Percentiles rank a stretch among this genome's conserved stretches.
These are phyloP conservation scores for Saccharomycopsis sp. DNA, from an alignment of 805 yeast genomes.

Conservation along the genomic window DNA sequence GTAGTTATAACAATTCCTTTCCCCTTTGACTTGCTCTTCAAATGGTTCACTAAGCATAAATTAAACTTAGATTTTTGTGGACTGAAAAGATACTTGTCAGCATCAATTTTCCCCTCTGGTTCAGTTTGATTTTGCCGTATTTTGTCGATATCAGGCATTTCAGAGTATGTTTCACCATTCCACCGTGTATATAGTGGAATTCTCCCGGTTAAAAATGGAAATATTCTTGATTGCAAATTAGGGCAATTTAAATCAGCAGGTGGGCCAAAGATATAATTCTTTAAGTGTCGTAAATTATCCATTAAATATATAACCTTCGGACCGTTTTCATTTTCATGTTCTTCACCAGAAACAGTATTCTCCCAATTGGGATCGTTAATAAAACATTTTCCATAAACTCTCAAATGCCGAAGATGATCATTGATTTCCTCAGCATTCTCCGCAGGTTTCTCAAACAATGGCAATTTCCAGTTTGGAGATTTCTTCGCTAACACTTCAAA, in stretches of 20 bases:
- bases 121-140: background rate
- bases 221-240: slow-evolving; percentile 30
- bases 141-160: slow-evolving; percentile 6
- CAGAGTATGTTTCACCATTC: slow-evolving; percentile 28
- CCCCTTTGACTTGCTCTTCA: slow-evolving; percentile 24
- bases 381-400: slow-evolving; percentile 27
- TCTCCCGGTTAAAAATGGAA: slow-evolving; percentile 35
- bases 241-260: slow-evolving; percentile 3
- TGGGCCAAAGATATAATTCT: background rate
- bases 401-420: slow-evolving; percentile 25
- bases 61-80: slow-evolving; percentile 1
- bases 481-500: background rate
- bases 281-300: slow-evolving; percentile 13
- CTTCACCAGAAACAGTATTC: background rate
- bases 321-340: background rate
- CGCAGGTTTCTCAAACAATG: background rate
- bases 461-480: slow-evolving; percentile 1
- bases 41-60: slow-evolving; percentile 6
- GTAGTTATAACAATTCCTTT: slow-evolving; percentile 34
- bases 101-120: slow-evolving; percentile 16
- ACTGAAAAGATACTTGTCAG: background rate
- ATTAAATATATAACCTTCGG: no score
- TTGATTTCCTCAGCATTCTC: slow-evolving; percentile 20
- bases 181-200: slow-evolving; percentile 36
- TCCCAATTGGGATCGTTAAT: slow-evolving; percentile 21